Evolutionary conservation across 805 yeast species (phyloP).

Genomic region (Zygosaccharomyces bisporus): DNA sequence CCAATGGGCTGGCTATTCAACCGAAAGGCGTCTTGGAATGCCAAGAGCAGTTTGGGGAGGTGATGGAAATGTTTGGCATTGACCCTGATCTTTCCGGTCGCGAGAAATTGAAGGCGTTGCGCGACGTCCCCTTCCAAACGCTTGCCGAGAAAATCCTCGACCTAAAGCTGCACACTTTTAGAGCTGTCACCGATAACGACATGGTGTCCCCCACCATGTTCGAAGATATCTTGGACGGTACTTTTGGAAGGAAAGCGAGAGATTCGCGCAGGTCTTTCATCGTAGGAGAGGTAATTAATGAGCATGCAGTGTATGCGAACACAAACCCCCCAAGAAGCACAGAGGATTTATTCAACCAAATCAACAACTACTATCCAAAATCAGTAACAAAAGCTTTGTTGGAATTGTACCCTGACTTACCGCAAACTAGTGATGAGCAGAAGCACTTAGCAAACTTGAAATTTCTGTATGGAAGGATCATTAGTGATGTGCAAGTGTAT

Average conservation of each 20-base stretch:
- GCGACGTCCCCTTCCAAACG: conserved; percentile 19
- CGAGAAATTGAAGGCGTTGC: conserved; percentile 25
- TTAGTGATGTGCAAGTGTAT: conserved; percentile 41
- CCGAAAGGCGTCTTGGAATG: conserved; percentile 39
- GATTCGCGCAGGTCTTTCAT: conserved; percentile 25
- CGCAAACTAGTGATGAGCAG: conserved; percentile 17
- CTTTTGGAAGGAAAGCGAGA: conserved; percentile 26
- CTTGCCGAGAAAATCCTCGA: conserved; percentile 29
- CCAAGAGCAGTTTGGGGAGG: conserved; percentile 38
- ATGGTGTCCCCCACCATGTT: conserved; percentile 36
- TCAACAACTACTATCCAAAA: conserved; percentile 39
- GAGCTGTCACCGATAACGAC: conserved; percentile 41
- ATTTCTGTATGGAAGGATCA: conserved; percentile 35
- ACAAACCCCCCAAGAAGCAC: conserved; percentile 33
- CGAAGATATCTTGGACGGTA: conserved; percentile 33
- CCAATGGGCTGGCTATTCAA: conserved; percentile 39
- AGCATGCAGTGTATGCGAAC: conserved; percentile 33
- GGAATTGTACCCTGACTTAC: conserved; percentile 23
- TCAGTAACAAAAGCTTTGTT: conserved; percentile 27
- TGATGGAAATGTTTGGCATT: conserved; percentile 30
- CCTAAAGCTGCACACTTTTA: conserved; percentile 34
- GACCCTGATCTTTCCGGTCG: conserved; percentile 12
- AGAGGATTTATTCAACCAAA: conserved; percentile 32
- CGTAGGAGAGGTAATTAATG: conserved; percentile 38
- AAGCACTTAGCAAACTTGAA: conserved; percentile 19